A percentile compares a stretch with the other conserved stretches of the same genome.
phyloP scores from a whole-genome alignment of 495 filamentous ascomycete species.

The Oidiodendron maius region DNA sequence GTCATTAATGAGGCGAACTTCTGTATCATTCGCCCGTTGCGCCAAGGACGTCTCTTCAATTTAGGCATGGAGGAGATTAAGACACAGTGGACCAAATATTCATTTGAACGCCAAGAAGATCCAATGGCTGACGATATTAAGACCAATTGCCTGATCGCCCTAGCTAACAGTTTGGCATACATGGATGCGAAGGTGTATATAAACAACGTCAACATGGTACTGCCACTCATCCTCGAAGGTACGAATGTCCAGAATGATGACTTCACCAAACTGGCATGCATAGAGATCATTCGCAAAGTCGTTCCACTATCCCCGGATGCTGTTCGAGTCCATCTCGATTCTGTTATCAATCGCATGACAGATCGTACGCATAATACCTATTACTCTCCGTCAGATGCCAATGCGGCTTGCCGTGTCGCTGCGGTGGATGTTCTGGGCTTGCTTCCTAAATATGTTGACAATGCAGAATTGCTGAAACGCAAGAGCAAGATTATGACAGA shows the following conservation, averaged over 20 bases:
- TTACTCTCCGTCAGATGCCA: conserved; percentile 11
- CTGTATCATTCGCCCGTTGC: conserved; percentile 17
- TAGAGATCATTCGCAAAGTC: conserved; percentile 5
- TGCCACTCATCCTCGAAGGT: conserved; percentile 14
- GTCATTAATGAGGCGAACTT: conserved; percentile 28
- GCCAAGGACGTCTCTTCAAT: conserved; percentile 5
- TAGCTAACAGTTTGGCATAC: conserved; percentile 15
- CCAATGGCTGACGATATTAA: conserved; percentile 1
- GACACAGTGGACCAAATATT: neutral
- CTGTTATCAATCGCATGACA: conserved; percentile 16
- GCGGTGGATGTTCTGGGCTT: conserved; percentile 16
- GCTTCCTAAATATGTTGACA: conserved; percentile 3
- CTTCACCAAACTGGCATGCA: conserved; percentile 11
- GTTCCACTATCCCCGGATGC: neutral
- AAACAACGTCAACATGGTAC: neutral
- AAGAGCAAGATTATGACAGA: conserved; percentile 7
- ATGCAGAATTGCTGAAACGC: neutral
- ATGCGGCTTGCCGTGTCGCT: conserved; percentile 2
- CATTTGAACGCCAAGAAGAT: neutral
- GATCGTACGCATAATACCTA: conserved; percentile 15
- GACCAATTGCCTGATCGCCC: conserved; percentile 17
- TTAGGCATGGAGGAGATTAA: neutral
- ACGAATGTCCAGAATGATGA: conserved; percentile 11
- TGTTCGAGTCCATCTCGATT: conserved; percentile 13
- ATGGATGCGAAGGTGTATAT: conserved; percentile 1